These are phyloP conservation scores for Graphium sp. DNA, from an alignment of 2,329 filamentous ascomycete genomes.

Conservation along the genomic window DNA sequence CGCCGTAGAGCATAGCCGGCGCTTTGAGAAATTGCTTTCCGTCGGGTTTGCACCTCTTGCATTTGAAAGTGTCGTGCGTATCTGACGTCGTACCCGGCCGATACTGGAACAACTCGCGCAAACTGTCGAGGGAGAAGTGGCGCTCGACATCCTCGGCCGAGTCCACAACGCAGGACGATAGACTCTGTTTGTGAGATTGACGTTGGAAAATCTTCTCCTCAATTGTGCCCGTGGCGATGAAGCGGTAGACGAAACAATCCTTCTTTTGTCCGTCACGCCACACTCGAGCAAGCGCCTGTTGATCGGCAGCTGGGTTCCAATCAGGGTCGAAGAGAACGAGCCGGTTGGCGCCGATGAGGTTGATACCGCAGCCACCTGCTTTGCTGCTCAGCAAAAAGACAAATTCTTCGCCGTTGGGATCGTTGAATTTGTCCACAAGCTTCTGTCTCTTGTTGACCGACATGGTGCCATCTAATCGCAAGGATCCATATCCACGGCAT, in stretches of 20 bases:
- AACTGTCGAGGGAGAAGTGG: conserved; percentile 81
- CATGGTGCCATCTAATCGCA: conserved; percentile 94
- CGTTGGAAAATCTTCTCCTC: conserved; percentile 99
- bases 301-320: conserved; percentile 96
- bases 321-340: conserved; percentile 92
- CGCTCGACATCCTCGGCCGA: conserved; percentile 93
- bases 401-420: conserved; percentile 78
- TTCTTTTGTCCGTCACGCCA: conserved; percentile 99
- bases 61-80: conserved; percentile 98
- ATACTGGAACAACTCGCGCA: conserved; percentile 91
- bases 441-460: conserved; percentile 95
- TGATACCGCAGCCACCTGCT: conserved; percentile 90
- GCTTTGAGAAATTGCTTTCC: conserved; percentile 81
- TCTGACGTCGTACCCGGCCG: conserved; percentile 71
- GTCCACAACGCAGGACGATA: conserved; percentile 93
- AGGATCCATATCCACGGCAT: conserved; percentile 62
- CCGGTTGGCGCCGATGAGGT: conserved; percentile 85
- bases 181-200: conserved; percentile 92
- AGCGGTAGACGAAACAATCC: conserved; percentile 98
- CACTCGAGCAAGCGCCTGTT: conserved; percentile 90
- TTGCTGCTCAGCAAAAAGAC: conserved; percentile 95
- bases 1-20: conserved; percentile 88
- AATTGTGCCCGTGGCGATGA: conserved; percentile 94
- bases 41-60: conserved; percentile 80
- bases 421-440: conserved; percentile 93